Percentiles rank a stretch among this genome's conserved stretches.
Conservation (phyloP, 2,329 filamentous ascomycete genomes). For the Alternaria triticina region DNA sequence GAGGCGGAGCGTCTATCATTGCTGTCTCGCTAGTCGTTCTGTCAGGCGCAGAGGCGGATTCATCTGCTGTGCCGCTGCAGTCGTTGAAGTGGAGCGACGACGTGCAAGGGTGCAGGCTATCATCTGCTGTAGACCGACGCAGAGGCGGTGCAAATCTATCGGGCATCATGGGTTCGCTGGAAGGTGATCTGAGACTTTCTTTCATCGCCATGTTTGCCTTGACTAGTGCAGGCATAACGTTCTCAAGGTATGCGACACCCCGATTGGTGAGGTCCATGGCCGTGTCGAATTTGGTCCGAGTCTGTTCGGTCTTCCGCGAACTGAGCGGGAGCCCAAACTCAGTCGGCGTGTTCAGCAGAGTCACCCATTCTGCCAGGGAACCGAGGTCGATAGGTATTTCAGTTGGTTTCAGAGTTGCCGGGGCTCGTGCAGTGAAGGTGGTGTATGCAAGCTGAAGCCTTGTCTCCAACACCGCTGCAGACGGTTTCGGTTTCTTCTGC, state of each 20-base stretch:
- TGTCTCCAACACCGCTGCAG: not conserved
- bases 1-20: not conserved
- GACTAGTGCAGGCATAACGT: not conserved
- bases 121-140: fast-evolving
- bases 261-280: not conserved
- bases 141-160: not conserved
- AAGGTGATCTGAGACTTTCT: not conserved
- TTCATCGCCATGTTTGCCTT: not conserved
- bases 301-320: not conserved
- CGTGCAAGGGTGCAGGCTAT: not conserved
- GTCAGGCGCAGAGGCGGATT: not conserved
- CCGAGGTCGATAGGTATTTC: not conserved
- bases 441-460: not conserved
- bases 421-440: not conserved
- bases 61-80: not conserved
- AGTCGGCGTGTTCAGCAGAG: not conserved
- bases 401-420: not conserved
- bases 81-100: not conserved
- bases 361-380: not conserved
- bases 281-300: not conserved
- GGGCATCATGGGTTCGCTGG: not conserved
- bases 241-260: not conserved
- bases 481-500: not conserved
- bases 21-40: not conserved
- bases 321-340: not conserved